Base-by-base conservation (phyloP, 257 asterid species). In the Solanum clarkiae region DNA sequence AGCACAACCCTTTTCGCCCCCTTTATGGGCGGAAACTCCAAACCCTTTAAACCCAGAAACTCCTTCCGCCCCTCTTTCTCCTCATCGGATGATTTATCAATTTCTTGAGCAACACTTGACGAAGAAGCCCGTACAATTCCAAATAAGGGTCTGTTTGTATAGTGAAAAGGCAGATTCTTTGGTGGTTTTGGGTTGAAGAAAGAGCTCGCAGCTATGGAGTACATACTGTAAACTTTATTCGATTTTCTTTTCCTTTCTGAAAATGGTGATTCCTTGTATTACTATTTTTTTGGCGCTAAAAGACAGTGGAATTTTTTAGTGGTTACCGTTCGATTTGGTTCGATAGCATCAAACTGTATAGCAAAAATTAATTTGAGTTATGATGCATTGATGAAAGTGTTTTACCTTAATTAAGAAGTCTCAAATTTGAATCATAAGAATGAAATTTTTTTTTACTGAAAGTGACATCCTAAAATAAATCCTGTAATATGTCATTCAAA, bases 1-100 rank as follows among this genome's bases (percentile, higher is more conserved):
- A 96, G 86, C 20, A 96, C 96, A 84, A 96, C 97, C 88, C 99
- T 91, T 92, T 96, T 96, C 83, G 93, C 94, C 88, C 82, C 92
- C 92, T 74, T 84, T 66, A 94, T 85, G 40, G 94, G 91, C 56
- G 98, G 98, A 79, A 95, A 87, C 51, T 47, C 82, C 49, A 90
- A 87, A 36, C 86, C 88, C 75, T 91, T 90, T 92, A 93, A 95
- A 87, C 89, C 86, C 84, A 89, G 11, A 42, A 49, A 85, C 44
- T 82, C 83, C 14, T 81, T 89, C 59, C 55, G 62, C 51, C 86
- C 66, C 83, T 54, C 90, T 77, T 85, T 87, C 15, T 65, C 80
- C 15, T 66, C 11, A 1, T 45, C 69, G 59, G 47, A 7, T 11
- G 88, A 65, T 42, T 65, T 60, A 24, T 86, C 68, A 63, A 81